Conservation (phyloP, 345 rosid species). For the Arabidopsis thaliana region DNA sequence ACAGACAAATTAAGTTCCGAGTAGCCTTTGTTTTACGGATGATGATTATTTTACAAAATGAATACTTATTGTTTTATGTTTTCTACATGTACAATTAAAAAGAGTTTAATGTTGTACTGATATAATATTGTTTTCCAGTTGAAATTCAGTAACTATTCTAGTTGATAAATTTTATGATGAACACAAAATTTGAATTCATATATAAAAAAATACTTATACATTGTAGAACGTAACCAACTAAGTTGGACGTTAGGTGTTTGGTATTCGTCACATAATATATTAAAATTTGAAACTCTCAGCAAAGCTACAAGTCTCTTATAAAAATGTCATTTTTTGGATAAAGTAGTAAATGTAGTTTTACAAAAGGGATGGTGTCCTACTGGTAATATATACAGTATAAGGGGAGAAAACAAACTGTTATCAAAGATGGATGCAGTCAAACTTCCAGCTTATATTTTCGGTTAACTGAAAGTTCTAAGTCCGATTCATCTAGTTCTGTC, state of each 20-base stretch:
- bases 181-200: not conserved
- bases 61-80: not conserved
- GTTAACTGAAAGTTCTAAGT: not conserved
- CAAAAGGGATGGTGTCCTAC: too few relatives aligned
- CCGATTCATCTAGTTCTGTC: not conserved
- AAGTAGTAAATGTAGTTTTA: too few relatives aligned
- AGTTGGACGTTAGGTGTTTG: too few relatives aligned
- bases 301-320: too few relatives aligned
- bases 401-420: too few relatives aligned
- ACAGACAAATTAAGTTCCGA: not conserved
- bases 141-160: not conserved
- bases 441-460: not conserved
- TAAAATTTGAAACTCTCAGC: too few relatives aligned
- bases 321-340: too few relatives aligned
- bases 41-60: not conserved
- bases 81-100: not conserved
- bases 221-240: too few relatives aligned
- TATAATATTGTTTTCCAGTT: not conserved
- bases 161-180: not conserved
- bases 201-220: too few relatives aligned
- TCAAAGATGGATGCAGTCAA: not conserved
- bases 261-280: too few relatives aligned
- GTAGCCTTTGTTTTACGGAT: not conserved
- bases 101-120: not conserved
- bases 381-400: too few relatives aligned